phyloP scores from a whole-genome alignment of 192 early-diverging fungal genomes.

The Globomyces pollinis-pini region DNA sequence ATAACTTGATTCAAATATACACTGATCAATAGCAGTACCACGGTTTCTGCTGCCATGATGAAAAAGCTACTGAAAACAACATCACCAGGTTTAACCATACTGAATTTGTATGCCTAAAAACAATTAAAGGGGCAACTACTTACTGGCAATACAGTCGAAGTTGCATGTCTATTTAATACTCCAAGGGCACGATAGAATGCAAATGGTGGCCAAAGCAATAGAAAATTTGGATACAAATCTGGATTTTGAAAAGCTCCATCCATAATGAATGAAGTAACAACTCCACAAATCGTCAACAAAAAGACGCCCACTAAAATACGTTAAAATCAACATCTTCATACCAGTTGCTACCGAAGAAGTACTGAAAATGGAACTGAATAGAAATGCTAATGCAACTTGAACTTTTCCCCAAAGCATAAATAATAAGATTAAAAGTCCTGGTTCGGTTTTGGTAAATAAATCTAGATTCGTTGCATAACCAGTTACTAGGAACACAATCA shows the following conservation, averaged over 20 bases:
- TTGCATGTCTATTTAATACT: conserved; percentile 40
- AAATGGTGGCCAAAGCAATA: conserved; percentile 71
- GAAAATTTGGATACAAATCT: conserved; percentile 19
- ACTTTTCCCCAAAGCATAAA: conserved; percentile 59
- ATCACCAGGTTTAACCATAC: conserved; percentile 43
- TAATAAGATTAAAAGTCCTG: conserved; percentile 43
- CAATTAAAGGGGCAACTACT: too few species aligned
- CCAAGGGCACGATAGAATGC: conserved; percentile 60
- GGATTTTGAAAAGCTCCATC: conserved; percentile 32
- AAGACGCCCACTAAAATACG: conserved; percentile 59
- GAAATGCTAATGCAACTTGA: conserved; percentile 58
- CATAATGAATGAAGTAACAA: conserved; percentile 51
- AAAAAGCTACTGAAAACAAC: conserved; percentile 50
- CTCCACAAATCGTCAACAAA: conserved; percentile 55
- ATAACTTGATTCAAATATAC: conserved; percentile 23
- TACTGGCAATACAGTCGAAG: conserved; percentile 16
- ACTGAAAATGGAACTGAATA: conserved; percentile 54
- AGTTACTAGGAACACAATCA: conserved; percentile 52
- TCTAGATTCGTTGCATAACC: conserved; percentile 49
- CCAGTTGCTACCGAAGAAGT: conserved; percentile 44
- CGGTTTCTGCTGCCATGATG: conserved; percentile 41
- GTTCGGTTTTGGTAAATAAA: conserved; percentile 55
- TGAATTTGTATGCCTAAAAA: conserved; percentile 41
- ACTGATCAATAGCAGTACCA: conserved; percentile 36
- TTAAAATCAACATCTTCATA: too few species aligned